A percentile compares a stretch with the other conserved stretches of the same genome.
These are phyloP conservation scores for Luffa acutangula DNA, from an alignment of 306 rosid genomes.

Conservation along the genomic window DNA sequence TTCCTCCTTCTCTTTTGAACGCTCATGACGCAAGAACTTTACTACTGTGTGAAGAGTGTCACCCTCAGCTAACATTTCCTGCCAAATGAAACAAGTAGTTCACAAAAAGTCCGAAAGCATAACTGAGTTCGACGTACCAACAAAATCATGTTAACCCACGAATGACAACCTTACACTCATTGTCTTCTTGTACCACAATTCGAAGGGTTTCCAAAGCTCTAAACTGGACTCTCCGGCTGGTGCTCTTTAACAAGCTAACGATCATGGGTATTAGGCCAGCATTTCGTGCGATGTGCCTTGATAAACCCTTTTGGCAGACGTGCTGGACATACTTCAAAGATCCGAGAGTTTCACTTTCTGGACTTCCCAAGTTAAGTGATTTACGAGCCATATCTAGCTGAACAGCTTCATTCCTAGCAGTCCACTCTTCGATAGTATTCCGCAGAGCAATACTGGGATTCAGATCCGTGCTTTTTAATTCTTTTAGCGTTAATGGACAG, in stretches of 20 bases:
- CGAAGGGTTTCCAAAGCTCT: slow-evolving; percentile 79
- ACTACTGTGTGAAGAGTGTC: slow-evolving; percentile 81
- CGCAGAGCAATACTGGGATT: slow-evolving; percentile 95
- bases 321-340: slow-evolving; percentile 60
- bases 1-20: slow-evolving; percentile 80
- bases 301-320: slow-evolving; percentile 57
- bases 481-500: slow-evolving; percentile 72
- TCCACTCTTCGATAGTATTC: slow-evolving; percentile 99
- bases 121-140: slow-evolving; percentile 3
- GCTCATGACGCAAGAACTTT: slow-evolving; percentile 72
- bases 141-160: slow-evolving; percentile 13
- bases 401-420: slow-evolving; percentile 85
- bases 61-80: slow-evolving; percentile 87
- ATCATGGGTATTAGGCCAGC: slow-evolving; percentile 84
- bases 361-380: slow-evolving; percentile 49
- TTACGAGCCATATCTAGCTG: slow-evolving; percentile 90
- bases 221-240: slow-evolving; percentile 69
- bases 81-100: slow-evolving; percentile 25
- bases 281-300: slow-evolving; percentile 52
- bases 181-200: slow-evolving; percentile 67
- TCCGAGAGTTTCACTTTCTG: slow-evolving; percentile 61
- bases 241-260: slow-evolving; percentile 72
- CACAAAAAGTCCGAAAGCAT: slow-evolving; percentile 19
- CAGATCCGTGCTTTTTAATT: slow-evolving; percentile 50
- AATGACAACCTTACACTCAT: slow-evolving; percentile 75